These are phyloP conservation scores for Alopecurus myosuroides DNA, from an alignment of 176 grass and related monocot genomes.

Conservation along the genomic window DNA sequence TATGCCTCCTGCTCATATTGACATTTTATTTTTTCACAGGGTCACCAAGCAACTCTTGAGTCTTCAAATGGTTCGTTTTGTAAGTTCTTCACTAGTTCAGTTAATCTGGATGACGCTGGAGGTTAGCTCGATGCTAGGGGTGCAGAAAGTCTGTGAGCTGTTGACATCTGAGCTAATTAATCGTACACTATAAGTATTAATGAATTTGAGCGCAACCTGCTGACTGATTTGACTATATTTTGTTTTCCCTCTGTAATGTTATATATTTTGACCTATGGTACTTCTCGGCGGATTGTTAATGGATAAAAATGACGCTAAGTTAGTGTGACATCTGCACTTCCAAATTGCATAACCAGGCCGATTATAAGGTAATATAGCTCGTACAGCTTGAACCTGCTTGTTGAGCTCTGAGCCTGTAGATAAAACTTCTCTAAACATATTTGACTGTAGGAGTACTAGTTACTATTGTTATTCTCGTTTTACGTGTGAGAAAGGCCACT, in stretches of 20 bases:
- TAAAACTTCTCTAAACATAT: not conserved
- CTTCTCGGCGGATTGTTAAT: not conserved
- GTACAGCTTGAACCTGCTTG: not conserved
- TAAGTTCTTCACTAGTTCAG: not conserved
- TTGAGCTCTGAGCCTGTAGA: not conserved
- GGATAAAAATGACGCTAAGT: not conserved
- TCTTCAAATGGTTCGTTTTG: not conserved
- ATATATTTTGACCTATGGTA: not conserved
- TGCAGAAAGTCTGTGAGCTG: not conserved
- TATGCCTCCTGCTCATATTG: not conserved
- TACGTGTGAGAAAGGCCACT: not conserved
- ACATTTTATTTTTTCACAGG: not conserved
- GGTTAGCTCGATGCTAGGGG: not conserved
- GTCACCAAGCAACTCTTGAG: not conserved
- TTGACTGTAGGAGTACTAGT: not conserved
- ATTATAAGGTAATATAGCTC: not conserved
- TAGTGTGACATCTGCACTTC: not conserved
- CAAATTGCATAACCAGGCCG: not conserved
- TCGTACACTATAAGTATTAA: not conserved
- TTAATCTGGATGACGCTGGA: not conserved
- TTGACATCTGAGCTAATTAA: conserved; percentile 2
- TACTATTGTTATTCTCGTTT: not conserved
- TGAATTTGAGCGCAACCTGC: not conserved
- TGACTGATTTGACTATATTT: not conserved
- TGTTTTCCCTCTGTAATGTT: not conserved